Base-by-base conservation (phyloP, 805 yeast genomes). In the Saturnispora ahearnii region DNA sequence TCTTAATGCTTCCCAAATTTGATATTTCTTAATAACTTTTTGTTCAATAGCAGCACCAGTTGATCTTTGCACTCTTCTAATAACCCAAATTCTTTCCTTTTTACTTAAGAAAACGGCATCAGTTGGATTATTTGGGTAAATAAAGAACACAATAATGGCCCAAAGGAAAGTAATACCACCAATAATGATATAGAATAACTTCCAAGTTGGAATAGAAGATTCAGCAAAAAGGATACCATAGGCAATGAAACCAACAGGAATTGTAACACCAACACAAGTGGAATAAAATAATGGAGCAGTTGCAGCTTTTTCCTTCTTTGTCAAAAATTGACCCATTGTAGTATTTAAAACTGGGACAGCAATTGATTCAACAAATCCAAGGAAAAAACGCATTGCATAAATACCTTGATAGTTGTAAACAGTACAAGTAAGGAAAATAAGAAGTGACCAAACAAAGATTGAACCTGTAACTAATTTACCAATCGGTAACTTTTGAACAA, bases 101-200 rank as follows among this genome's bases (percentile, higher is more conserved):
- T 59, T 60, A 3, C 73, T 51, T 46, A 79, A 64, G 55, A 75
- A 73, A 55, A 59, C 65, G 6, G 78, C 76, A 48, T 65, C 69
- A 1, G 77, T 61, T 22, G 84, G 84, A 56, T 77, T 76, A 52
- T 73, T 70, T 32, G 84, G 85, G 54, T 74, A 78, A 22, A 70
- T 46, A 51, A 70, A 67, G 53, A 59, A 58, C 7, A 69, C 57
- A 6, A 65, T 34, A 4, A 68, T 43, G 4, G 70, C 56, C 13
- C 69, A 48, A 21, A 73, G 28, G 32, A 77, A 63, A 0, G 83
- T 73, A 24, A 76, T 54, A 15, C 76, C 73, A 44, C 83, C 85
- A 45, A 76, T 67, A 41, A 78, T 78, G 67, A 63, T 70, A 74
- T 52, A 80, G 67, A 51, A 58, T 50, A 42, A 79, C 58, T 57